Conservation (phyloP, 2,329 filamentous ascomycete genomes). For the Lachnellula hyalina region DNA sequence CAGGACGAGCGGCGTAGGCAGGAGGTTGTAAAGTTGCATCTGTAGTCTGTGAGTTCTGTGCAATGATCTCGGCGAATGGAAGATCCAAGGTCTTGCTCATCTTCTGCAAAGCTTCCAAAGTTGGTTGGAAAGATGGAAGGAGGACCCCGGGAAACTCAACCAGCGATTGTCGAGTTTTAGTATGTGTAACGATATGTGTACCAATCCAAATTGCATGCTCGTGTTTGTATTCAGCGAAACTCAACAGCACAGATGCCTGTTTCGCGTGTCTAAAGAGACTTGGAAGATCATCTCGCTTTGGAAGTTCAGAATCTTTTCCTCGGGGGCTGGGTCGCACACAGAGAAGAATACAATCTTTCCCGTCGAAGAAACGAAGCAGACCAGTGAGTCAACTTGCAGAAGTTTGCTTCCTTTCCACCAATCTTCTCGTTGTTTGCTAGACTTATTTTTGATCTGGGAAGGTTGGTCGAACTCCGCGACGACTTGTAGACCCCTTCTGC, state of each 20-base stretch:
- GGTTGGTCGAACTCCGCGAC: slow-evolving; percentile 44
- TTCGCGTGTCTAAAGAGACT: slow-evolving; percentile 26
- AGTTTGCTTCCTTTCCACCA: slow-evolving; percentile 48
- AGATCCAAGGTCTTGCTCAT: slow-evolving; percentile 41
- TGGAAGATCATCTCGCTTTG: slow-evolving; percentile 17
- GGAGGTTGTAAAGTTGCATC: slow-evolving; percentile 39
- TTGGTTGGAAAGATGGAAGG: slow-evolving; percentile 52
- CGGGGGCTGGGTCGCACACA: slow-evolving; percentile 31
- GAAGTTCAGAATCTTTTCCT: slow-evolving; percentile 12
- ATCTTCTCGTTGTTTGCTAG: slow-evolving; percentile 32
- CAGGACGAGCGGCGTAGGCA: slow-evolving; percentile 42
- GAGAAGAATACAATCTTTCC: slow-evolving; percentile 38
- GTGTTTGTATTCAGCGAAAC: slow-evolving; percentile 25
- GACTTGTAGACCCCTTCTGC: slow-evolving; percentile 39
- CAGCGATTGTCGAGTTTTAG: slow-evolving; percentile 32
- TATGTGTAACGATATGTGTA: slow-evolving; percentile 10
- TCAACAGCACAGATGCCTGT: slow-evolving; percentile 28
- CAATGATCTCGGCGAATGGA: slow-evolving; percentile 46
- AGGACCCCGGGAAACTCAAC: slow-evolving; percentile 60
- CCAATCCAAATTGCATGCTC: slow-evolving; percentile 20
- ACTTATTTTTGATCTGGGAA: slow-evolving; percentile 19
- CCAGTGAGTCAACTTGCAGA: slow-evolving; percentile 44
- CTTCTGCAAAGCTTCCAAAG: slow-evolving; percentile 48
- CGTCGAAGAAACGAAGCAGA: slow-evolving; percentile 42
- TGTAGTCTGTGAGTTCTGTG: slow-evolving; percentile 25